These are phyloP conservation scores for Clarireedia homoeocarpa DNA, from an alignment of 2,329 filamentous ascomycete genomes.

Conservation along the genomic window DNA sequence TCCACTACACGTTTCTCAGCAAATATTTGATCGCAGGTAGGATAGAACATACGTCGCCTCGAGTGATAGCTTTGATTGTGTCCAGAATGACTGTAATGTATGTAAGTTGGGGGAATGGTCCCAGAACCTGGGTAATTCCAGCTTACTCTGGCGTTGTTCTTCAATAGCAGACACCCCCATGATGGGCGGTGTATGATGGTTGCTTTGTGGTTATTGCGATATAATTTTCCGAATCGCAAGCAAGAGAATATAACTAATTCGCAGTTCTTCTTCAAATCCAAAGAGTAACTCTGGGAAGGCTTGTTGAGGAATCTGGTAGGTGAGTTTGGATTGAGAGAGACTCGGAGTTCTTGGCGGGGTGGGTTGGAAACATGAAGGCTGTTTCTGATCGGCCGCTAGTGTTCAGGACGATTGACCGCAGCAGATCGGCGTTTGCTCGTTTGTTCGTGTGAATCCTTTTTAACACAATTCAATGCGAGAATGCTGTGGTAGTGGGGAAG, in stretches of 20 bases:
- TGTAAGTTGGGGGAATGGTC: constrained; percentile 12
- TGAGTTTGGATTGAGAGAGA: background rate
- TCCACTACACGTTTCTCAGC: constrained; percentile 60
- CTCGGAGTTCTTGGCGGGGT: too few species aligned
- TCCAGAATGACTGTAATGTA: constrained; percentile 55
- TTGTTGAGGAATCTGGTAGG: background rate
- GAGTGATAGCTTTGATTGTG: constrained; percentile 69
- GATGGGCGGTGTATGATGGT: constrained; percentile 8
- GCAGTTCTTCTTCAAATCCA: background rate
- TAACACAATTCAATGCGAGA: too few species aligned
- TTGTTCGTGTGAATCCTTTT: too few species aligned
- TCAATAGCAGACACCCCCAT: constrained; percentile 69
- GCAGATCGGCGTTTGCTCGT: too few species aligned
- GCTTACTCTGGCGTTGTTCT: constrained; percentile 69
- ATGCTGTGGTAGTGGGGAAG: too few species aligned
- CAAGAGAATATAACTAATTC: background rate
- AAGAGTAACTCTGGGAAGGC: background rate
- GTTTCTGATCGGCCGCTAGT: too few species aligned
- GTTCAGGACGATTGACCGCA: too few species aligned
- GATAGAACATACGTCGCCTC: constrained; percentile 60
- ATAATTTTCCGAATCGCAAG: background rate
- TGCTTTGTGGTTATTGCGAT: background rate
- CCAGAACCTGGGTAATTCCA: background rate
- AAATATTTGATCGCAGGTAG: background rate
- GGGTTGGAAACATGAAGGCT: too few species aligned